These are phyloP conservation scores for Kodamaea kaohsiungensis DNA, from an alignment of 805 yeast genomes.

Conservation along the genomic window DNA sequence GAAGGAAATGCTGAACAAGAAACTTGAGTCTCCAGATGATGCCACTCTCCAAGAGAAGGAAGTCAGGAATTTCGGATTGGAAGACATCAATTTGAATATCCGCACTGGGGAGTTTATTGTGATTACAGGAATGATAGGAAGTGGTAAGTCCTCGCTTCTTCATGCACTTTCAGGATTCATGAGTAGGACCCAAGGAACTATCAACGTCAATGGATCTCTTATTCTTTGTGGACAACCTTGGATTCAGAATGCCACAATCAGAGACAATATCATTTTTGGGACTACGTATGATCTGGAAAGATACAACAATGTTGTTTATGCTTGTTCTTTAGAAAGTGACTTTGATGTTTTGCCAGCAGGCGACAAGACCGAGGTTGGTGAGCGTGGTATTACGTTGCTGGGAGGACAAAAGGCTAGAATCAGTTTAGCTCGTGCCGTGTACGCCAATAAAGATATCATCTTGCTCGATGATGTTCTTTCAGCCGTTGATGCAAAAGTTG, in stretches of 20 bases:
- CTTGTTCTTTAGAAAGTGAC: constrained; percentile 69
- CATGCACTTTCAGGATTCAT: constrained; percentile 73
- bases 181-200: constrained; percentile 53
- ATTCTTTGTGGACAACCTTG: constrained; percentile 69
- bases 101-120: constrained; percentile 70
- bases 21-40: background rate
- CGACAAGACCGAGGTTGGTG: constrained; percentile 79
- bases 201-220: constrained; percentile 54
- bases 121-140: constrained; percentile 78
- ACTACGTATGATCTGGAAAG: constrained; percentile 47
- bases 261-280: constrained; percentile 78
- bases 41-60: constrained; percentile 4
- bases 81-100: constrained; percentile 52
- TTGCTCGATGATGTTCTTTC: constrained; percentile 76
- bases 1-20: constrained; percentile 20
- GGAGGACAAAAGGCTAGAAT: constrained; percentile 90
- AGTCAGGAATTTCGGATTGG: constrained; percentile 20
- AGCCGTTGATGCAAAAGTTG: constrained; percentile 87
- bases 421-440: constrained; percentile 76
- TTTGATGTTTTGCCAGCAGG: constrained; percentile 69
- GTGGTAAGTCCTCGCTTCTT: constrained; percentile 76
- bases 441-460: constrained; percentile 64
- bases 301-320: constrained; percentile 56
- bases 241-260: constrained; percentile 79
- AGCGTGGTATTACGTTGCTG: constrained; percentile 80